Conservation (phyloP, 495 filamentous ascomycete genomes). For the Aspergillus biplanus region DNA sequence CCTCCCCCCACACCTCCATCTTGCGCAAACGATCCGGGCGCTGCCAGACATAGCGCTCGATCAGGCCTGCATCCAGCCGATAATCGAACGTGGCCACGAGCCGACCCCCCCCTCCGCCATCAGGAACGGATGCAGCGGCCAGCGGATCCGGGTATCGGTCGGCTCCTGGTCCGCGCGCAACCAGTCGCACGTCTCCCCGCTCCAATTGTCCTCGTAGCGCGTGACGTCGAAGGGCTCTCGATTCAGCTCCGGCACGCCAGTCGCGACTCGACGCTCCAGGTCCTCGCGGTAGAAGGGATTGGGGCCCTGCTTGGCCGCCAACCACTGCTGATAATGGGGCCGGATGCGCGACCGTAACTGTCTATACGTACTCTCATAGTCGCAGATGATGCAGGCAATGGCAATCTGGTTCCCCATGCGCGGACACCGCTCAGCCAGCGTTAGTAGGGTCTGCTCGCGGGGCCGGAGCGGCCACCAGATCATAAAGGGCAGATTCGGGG, state of each 20-base stretch:
- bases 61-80: no score
- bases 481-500: neutral
- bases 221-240: neutral
- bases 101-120: no score
- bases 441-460: neutral
- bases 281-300: neutral
- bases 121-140: no score
- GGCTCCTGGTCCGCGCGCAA: no score
- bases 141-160: no score
- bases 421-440: neutral
- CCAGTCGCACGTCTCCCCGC: no score
- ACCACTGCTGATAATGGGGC: neutral
- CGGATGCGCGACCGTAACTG: neutral
- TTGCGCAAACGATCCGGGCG: no score
- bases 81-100: no score
- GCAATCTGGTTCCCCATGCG: neutral
- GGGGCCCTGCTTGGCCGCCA: neutral
- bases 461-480: slow-evolving; percentile 2
- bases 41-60: no score
- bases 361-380: neutral
- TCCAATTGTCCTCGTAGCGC: no score
- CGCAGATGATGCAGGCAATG: neutral
- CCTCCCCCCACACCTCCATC: no score
- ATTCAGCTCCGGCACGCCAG: neutral
- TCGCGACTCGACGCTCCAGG: neutral